Evolutionary conservation across 768 basidiomycete genomes (phyloP), one percentile per base, ranked within the genome.

Genomic region (Amanita jacksonii): DNA sequence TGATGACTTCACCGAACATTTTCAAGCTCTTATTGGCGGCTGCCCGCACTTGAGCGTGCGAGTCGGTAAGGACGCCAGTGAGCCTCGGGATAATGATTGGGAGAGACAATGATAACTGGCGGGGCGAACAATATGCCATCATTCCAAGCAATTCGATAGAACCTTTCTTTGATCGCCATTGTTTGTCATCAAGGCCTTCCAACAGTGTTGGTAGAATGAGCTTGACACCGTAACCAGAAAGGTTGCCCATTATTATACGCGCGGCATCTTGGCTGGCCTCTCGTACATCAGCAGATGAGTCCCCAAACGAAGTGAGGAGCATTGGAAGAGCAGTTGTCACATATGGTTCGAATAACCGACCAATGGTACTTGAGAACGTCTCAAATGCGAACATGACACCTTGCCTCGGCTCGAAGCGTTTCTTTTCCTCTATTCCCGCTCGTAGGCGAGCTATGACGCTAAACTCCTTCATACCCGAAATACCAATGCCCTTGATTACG

Each of bases 111-210:
- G 96, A 96, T 12, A 98, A 75, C 61, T 99, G 96, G 30, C 81
- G 77, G 1, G 94, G 96, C 7, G 96, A 91, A 59, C 93, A 94
- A 62, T 94, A 98, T 1, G 96, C 96, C 93, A 98, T 98, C 74
- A 92, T 87, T 18, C 96, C 96, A 47, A 99, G 67, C 5, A 98
- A 65, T 59, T 99, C 96, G 49, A 98, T 97, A 5, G 93, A 93
- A 1, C 94, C 96, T 61, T 88, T 88, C 68, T 98, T 98, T 1
- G 91, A 89, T 10, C 96, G 74, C 96, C 96, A 98, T 56, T 98
- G 94, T 58, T 94, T 97, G 61, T 98, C 96, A 52, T 98, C 93
- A 41, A 98, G 66, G 18, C 92, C 93, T 30, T 81, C 81, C 8
- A 99, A 70, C 16, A 99, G 61, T 2, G 85, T 83, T 0, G 96